Evolutionary conservation across 257 asterid species (phyloP), one percentile per base, ranked within the genome.

Genomic region (Rauvolfia tetraphylla): DNA sequence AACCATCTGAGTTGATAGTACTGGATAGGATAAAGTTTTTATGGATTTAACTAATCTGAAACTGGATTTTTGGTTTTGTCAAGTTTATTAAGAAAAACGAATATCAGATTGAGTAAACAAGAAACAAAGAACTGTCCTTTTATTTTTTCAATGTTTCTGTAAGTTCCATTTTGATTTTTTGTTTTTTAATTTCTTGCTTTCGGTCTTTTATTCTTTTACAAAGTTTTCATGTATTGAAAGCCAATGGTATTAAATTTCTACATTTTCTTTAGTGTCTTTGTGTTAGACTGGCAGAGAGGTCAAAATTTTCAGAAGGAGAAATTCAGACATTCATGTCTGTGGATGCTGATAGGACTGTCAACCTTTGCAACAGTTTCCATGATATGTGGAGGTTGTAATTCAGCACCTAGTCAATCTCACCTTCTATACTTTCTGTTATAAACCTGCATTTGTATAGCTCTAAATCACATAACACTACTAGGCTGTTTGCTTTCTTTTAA

Each of bases 271-370:
- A 95, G 97, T 95, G 98, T 81, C 94, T 92, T 68, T 76, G 80
- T 65, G 84, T 88, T 73, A 92, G 85, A 88, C 85, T 95, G 79
- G 96, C 98, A 23, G 98, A 95, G 83, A 90, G 92, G 86, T 95
- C 98, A 38, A 88, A 88, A 82, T 95, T 95, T 87, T 92, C 99
- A 20, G 96, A 92, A 84, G 99, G 99, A 75, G 98, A 95, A 87
- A 91, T 95, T 79, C 99, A 95, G 79, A 95, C 99, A 59, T 95
- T 95, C 91, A 95, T 95, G 98, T 95, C 98, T 4, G 95, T 95
- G 74, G 98, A 95, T 88, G 97, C 94, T 77, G 98, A 92, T 82
- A 89, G 97, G 57, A 82, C 89, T 59, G 93, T 90, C 83, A 95
- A 91, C 87, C 85, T 95, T 46, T 85, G 97, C 96, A 92, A 88